A percentile compares a stretch with the other conserved stretches of the same genome.
Evolutionary conservation across 805 yeast genomes (phyloP).

Genomic region (Lachancea quebecensis): DNA sequence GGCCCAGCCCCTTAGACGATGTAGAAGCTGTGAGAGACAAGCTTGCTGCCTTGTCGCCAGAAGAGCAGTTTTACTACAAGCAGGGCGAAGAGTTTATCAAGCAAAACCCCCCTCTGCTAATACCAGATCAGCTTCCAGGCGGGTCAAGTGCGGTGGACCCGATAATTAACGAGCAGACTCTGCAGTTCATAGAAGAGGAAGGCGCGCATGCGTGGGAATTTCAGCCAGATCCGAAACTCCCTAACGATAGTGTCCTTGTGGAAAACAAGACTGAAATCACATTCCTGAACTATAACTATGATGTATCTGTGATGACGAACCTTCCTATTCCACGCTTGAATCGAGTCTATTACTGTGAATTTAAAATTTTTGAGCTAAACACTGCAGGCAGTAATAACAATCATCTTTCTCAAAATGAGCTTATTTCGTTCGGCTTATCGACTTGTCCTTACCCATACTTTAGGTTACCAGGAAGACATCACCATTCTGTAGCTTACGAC

Average conservation of each 20-base stretch:
- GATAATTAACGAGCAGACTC: conserved; percentile 29
- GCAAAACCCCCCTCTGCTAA: conserved; percentile 39
- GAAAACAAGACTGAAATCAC: conserved; percentile 58
- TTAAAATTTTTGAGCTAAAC: conserved; percentile 68
- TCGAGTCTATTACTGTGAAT: conserved; percentile 84
- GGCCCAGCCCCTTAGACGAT: conserved; percentile 59
- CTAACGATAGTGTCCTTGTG: conserved; percentile 52
- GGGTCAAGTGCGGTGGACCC: conserved; percentile 27
- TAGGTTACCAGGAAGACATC: conserved; percentile 86
- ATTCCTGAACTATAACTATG: conserved; percentile 48
- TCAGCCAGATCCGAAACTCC: conserved; percentile 45
- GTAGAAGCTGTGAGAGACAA: conserved; percentile 55
- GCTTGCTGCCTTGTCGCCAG: conserved; percentile 48
- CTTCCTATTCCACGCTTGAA: conserved; percentile 77
- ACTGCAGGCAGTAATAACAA: conserved; percentile 38
- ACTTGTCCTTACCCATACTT: conserved; percentile 91
- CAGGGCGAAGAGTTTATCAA: conserved; percentile 36
- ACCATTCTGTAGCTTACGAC: conserved; percentile 80
- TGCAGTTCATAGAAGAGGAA: conserved; percentile 66
- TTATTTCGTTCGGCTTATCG: conserved; percentile 70
- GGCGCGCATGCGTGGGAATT: conserved; percentile 91
- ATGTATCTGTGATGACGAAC: conserved; percentile 69
- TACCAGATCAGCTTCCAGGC: conserved; percentile 26
- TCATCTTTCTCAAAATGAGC: conserved; percentile 34
- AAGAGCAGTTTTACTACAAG: conserved; percentile 35